Base-by-base conservation (phyloP, 2,329 filamentous ascomycete genomes). In the Epichloe gansuensis region DNA sequence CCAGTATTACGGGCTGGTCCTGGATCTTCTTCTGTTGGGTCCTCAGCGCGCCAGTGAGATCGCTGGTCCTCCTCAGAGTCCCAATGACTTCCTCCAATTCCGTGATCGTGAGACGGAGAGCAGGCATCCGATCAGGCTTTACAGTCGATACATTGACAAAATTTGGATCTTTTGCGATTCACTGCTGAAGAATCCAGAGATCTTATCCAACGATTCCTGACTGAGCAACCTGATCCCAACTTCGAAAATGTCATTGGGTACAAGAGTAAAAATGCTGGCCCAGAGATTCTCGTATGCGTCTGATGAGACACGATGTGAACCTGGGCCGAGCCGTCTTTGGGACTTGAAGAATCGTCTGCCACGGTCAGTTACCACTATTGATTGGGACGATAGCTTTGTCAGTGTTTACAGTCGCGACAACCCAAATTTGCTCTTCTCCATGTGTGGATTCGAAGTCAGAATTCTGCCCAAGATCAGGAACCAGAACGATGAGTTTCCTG, bases 191-290 rank as follows among this genome's bases (percentile, higher is more conserved):
- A 98, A 64, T 95, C 91, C 3, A 80, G 93, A 56, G 93, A 98
- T 62, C 76, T 98, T 46, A 98, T 98, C 54, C 93, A 98, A 67
- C 86, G 93, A 9, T 98, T 97, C 77, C 75, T 98, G 60, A 98
- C 94, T 0, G 94, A 98, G 66, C 91, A 98, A 64, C 93, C 93
- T 0, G 94, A 98, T 68, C 93, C 93, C 2, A 98, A 98, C 65
- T 98, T 98, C 59, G 93, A 98, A 67, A 98, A 98, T 58, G 93
- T 98, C 43, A 97, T 98, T 61, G 93, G 93, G 0, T 98, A 97
- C 70, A 91, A 88, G 74, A 98, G 95, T 72, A 98, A 98, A 98
- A 97, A 68, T 98, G 94, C 71, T 98, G 93, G 93, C 94, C 93
- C 43, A 83, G 93, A 62, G 93, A 98, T 67, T 96, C 91, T 25